These are phyloP conservation scores for Evernia prunastri DNA, from an alignment of 495 filamentous ascomycete genomes.

Conservation along the genomic window DNA sequence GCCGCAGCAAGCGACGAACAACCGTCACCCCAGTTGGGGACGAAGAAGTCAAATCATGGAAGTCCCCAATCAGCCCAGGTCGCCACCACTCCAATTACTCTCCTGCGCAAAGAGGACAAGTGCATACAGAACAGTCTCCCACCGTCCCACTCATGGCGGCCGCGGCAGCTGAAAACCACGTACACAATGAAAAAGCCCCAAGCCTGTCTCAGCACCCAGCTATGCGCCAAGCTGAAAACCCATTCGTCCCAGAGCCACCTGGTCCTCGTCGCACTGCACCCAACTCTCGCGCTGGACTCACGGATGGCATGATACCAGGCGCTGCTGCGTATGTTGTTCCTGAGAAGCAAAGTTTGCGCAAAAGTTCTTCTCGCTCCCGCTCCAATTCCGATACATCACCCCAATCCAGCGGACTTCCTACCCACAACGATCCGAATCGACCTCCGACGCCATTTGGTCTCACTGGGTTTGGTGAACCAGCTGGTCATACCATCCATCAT, in stretches of 20 bases:
- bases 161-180: constrained; percentile 16
- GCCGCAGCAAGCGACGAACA: constrained; percentile 16
- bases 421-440: constrained; percentile 19
- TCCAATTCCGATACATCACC: constrained; percentile 17
- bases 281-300: constrained; percentile 21
- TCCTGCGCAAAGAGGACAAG: constrained; percentile 11
- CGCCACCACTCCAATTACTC: constrained; percentile 21
- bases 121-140: constrained; percentile 16
- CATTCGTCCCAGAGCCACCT: constrained; percentile 24
- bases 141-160: constrained; percentile 24
- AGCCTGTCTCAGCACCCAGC: constrained; percentile 25
- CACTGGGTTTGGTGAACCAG: constrained; percentile 17
- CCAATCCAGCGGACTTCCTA: constrained; percentile 18
- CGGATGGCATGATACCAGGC: constrained; percentile 20
- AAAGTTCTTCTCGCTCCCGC: constrained; percentile 7
- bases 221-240: constrained; percentile 23
- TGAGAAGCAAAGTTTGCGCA: constrained; percentile 12
- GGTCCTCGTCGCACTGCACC: constrained; percentile 22
- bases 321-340: constrained; percentile 17
- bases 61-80: constrained; percentile 22
- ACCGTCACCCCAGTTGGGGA: constrained; percentile 17
- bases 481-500: constrained; percentile 9
- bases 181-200: constrained; percentile 18
- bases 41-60: constrained; percentile 21
- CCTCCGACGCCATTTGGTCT: constrained; percentile 29